Conservation (phyloP, 1,139 yeast species). For the Ogataea hybrid region DNA sequence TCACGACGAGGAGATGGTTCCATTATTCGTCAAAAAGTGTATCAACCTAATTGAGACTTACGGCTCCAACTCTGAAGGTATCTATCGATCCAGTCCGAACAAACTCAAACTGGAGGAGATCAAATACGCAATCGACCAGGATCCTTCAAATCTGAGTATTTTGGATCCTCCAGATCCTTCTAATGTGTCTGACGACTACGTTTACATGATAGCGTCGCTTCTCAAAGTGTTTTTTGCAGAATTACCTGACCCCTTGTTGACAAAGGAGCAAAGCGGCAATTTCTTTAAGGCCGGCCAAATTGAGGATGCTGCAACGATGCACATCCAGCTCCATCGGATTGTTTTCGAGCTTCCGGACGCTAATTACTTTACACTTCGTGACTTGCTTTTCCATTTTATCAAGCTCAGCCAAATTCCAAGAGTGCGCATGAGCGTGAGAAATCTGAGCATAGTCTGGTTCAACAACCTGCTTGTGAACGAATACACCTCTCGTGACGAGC, state of each 20-base stretch:
- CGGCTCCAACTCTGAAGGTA: constrained; percentile 85
- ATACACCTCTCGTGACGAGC: constrained; percentile 67
- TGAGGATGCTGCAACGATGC: constrained; percentile 51
- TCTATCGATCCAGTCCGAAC: constrained; percentile 84
- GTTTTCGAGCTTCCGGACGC: constrained; percentile 93
- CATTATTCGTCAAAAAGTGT: constrained; percentile 87
- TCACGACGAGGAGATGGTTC: constrained; percentile 87
- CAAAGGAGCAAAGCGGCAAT: constrained; percentile 52
- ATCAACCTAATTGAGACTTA: constrained; percentile 79
- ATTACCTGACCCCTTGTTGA: constrained; percentile 69
- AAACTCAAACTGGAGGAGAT: constrained; percentile 70
- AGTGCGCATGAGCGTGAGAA: constrained; percentile 79
- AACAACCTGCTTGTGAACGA: constrained; percentile 75
- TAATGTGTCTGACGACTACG: constrained; percentile 63
- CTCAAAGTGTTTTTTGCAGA: constrained; percentile 65
- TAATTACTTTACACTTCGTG: constrained; percentile 86
- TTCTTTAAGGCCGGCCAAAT: constrained; percentile 77
- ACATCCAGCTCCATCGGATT: constrained; percentile 79
- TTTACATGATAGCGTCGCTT: constrained; percentile 69
- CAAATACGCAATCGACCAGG: constrained; percentile 69
- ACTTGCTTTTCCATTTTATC: constrained; percentile 73
- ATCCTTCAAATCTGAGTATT: constrained; percentile 66
- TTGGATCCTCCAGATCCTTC: constrained; percentile 44
- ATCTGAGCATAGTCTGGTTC: constrained; percentile 90
- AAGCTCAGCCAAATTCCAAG: constrained; percentile 40